Conservation (phyloP, 1,139 yeast genomes). For the Blastobotrys proliferans region DNA sequence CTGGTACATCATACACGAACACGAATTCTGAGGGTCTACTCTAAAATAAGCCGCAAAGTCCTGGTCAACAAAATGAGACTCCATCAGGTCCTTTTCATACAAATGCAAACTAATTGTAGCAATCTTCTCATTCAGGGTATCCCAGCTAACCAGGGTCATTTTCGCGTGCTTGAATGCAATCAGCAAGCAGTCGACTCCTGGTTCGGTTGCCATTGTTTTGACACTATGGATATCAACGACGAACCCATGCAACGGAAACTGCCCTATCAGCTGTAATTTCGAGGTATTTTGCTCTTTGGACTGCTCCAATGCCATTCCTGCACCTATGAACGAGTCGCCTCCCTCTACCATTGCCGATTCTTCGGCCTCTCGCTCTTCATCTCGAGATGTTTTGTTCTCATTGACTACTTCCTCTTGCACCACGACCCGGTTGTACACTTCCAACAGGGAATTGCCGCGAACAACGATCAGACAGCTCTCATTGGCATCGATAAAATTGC, state of each 20-base stretch:
- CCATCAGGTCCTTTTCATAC: slow-evolving; percentile 66
- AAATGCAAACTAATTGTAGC: slow-evolving; percentile 79
- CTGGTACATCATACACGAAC: slow-evolving; percentile 63
- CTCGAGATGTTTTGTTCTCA: slow-evolving; percentile 2
- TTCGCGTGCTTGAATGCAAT: slow-evolving; percentile 75
- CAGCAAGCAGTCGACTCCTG: slow-evolving; percentile 45
- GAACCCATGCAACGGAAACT: slow-evolving; percentile 68
- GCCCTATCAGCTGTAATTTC: slow-evolving; percentile 55
- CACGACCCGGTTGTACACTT: slow-evolving; percentile 48
- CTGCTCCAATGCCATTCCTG: slow-evolving; percentile 26
- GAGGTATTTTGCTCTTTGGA: slow-evolving; percentile 28
- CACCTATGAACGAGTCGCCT: slow-evolving; percentile 31
- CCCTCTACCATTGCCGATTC: slow-evolving; percentile 16
- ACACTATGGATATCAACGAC: slow-evolving; percentile 57
- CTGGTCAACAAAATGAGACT: slow-evolving; percentile 48
- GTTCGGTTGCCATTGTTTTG: slow-evolving; percentile 36
- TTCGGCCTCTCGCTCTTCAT: slow-evolving; percentile 18
- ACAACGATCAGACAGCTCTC: slow-evolving; percentile 60
- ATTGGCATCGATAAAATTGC: slow-evolving; percentile 54
- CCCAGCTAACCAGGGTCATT: slow-evolving; percentile 73
- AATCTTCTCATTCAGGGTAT: slow-evolving; percentile 47
- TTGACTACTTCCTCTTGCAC: slow-evolving; percentile 11
- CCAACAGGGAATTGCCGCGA: slow-evolving; percentile 62
- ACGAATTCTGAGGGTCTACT: slow-evolving; percentile 61
- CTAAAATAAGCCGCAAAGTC: slow-evolving; percentile 46